Evolutionary conservation across 75 land plant genomes (phyloP), one percentile per base, ranked within the genome.

Genomic region (Picea sitchensis): DNA sequence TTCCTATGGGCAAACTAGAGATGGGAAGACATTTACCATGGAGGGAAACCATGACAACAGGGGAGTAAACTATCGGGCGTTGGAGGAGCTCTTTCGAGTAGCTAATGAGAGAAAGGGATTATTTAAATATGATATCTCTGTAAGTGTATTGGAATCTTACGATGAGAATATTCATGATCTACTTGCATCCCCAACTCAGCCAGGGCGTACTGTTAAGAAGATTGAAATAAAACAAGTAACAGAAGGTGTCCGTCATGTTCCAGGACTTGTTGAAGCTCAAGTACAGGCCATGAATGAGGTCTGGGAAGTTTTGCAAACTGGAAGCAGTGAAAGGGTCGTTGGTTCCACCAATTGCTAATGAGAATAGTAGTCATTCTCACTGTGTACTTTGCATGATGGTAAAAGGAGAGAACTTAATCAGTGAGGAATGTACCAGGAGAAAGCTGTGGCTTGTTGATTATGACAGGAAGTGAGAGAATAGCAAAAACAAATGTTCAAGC

Each of bases 1-100:
- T 82, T 96, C 99, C 17, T 96, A 96, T 80, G 99, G 99, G 61
- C 96, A 96, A 79, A 96, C 96, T 3, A 96, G 99, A 65, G 92
- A 96, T 0, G 99, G 99, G 17, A 96, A 96, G 76, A 93, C 99
- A 23, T 93, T 93, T 67, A 96, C 99, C 32, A 96, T 96, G 96
- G 94, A 93, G 80, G 99, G 99, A 1, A 86, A 87, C 18, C 71
- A 83, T 56, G 87, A 75, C 59, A 85, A 85, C 59, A 90, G 99
- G 79, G 99, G 99, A 59, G 96, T 96, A 14, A 96, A 93, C 67
- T 96, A 90, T 76, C 90, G 94, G 51, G 93, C 92, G 3, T 91
- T 96, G 30, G 91, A 92, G 78, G 86, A 96, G 61, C 84, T 93
- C 69, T 96, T 96, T 83, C 76, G 75, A 20, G 76, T 96, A n/a